Conservation (phyloP, 495 filamentous ascomycete genomes). For the Hypomontagnella submonticulosa region DNA sequence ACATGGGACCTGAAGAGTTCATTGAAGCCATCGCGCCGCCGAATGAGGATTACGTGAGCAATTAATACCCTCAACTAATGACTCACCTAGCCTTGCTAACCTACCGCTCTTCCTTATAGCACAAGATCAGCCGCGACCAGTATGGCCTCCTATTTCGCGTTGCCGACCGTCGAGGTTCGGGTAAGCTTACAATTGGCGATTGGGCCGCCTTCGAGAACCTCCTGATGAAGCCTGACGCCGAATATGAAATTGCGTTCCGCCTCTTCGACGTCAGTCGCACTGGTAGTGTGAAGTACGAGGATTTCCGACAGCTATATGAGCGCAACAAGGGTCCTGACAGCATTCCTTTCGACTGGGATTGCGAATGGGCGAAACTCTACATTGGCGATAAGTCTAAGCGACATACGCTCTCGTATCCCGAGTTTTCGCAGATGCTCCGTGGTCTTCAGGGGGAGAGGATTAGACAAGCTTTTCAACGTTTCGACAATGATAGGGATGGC, state of each 20-base stretch:
- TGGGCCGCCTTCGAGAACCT: constrained; percentile 95
- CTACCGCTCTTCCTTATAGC: constrained; percentile 62
- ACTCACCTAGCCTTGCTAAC: constrained; percentile 21
- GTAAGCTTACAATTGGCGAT: constrained; percentile 80
- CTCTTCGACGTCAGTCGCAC: constrained; percentile 88
- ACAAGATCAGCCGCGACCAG: constrained; percentile 96
- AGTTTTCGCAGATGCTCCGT: constrained; percentile 98
- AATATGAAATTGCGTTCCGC: constrained; percentile 98
- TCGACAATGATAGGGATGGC: constrained; percentile 95
- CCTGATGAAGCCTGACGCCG: constrained; percentile 91
- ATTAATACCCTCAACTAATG: constrained; percentile 1
- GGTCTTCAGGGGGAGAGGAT: constrained; percentile 95
- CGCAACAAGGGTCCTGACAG: constrained; percentile 80
- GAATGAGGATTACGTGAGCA: constrained; percentile 88
- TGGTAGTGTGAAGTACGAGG: constrained; percentile 86
- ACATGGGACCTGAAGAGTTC: constrained; percentile 85
- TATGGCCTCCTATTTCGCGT: constrained; percentile 92
- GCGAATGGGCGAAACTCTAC: constrained; percentile 96
- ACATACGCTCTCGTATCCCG: constrained; percentile 92
- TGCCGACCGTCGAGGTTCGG: constrained; percentile 78
- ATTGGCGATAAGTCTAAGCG: constrained; percentile 83
- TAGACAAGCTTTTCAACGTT: constrained; percentile 89
- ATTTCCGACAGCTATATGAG: constrained; percentile 83
- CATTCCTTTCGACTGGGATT: constrained; percentile 96
- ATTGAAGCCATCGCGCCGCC: constrained; percentile 89